Evolutionary conservation across 2,329 filamentous ascomycete species (phyloP), one percentile per base, ranked within the genome.

Genomic region (Aspergillus awamori): DNA sequence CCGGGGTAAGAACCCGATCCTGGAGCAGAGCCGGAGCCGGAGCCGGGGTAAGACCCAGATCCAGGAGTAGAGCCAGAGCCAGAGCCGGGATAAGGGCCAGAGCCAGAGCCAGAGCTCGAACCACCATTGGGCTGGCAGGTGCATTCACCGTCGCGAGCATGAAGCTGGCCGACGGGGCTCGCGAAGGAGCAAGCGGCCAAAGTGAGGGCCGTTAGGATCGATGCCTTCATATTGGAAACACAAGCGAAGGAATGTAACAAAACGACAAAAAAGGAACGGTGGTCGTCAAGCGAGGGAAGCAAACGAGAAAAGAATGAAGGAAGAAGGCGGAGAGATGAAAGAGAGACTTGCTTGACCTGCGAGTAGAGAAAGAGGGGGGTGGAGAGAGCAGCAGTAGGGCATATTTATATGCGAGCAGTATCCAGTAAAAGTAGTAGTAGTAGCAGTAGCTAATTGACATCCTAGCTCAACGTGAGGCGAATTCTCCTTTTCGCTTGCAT

Each of bases 191-290:
- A 66, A 22, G 63, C 64, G 8, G 64, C 64, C 61, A 59, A 61
- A 48, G 59, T 59, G 13, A 67, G 54, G 43, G 63, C 63, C 38
- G 66, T 63, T 28, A 66, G 36, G 36, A 63, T 45, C 39, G 64
- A 59, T 36, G 61, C 60, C 61, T 61, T 67, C 66, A 67, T 67
- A n/a, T 53, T 62, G 63, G 63, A 58, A 58, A 47, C 11, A 36
- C 33, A 45, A 56, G 57, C 57, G 38, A 49, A 24, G 57, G 61
- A 60, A 58, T 36, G 33, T 38, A 43, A 52, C 38, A 30, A 57
- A 39, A 57, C 53, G 43, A 26, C 49, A 43, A 36, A 30, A 52
- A 58, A 60, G 22, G 59, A 57, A 41, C 39, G 51, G 30, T 28
- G 24, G 47, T 61, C 15, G 52, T 59, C 52, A 59, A 61, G 59